Base-by-base conservation (phyloP, 129 eudicot species). In the Saussurea involucrata region DNA sequence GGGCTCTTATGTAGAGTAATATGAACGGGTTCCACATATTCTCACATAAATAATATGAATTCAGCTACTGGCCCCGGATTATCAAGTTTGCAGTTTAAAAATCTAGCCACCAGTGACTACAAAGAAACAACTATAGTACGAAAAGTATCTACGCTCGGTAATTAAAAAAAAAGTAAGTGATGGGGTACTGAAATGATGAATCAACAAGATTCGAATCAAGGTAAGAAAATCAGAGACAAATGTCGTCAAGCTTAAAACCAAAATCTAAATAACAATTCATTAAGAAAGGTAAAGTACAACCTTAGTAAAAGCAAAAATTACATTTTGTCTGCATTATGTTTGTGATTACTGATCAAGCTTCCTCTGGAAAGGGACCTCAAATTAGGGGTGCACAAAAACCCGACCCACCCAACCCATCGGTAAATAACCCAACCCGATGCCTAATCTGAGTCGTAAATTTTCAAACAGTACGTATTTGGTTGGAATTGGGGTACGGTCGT, bases 171-270 rank as follows among this genome's bases (percentile, higher is more conserved):
- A 0, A 36, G 44, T 36, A 36, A 36, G 44, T 36, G 12, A 36
- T 36, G 44, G 12, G 44, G 44, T 36, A 36, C 44, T 36, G 20
- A 66, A 65, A 36, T 25, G 57, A 37, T 27, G 49, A 3, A 76
- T 66, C 80, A 66, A 64, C 20, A 66, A 65, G 37, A 65, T 65
- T 66, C 44, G 28, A 46, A 40, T 20, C 70, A 42, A 76, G 25
- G 21, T 21, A 76, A 25, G 21, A 65, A 25, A 49, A 10, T 55
- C 64, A 71, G n/a, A 72, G 20, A 28, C 42, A 66, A 73, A 57
- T 34, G 53, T 8, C 28, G 49, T 28, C 29, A 57, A 57, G 29
- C 44, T 5, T 15, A 67, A 34, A 21, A 73, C 67, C 64, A 36
- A 36, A 49, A 49, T 49, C 58, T 15, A 49, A 17, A 17, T 49